These are phyloP conservation scores for Oidium heveae DNA, from an alignment of 2,329 filamentous ascomycete species.

Conservation along the genomic window DNA sequence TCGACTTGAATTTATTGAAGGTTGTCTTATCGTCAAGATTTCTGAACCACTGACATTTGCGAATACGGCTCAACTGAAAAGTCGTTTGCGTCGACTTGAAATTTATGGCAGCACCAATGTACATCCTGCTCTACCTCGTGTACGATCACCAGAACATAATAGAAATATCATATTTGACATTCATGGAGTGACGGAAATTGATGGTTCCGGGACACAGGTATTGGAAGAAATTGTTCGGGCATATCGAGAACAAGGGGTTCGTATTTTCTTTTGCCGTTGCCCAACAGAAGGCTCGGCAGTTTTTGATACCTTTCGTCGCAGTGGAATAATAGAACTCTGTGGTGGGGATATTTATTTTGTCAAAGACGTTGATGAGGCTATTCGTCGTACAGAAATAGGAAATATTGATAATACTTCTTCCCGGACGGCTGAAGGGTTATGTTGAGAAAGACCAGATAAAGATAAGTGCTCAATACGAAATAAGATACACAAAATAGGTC, in stretches of 20 bases:
- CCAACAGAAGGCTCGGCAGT: constrained; percentile 16
- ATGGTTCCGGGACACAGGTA: constrained; percentile 82
- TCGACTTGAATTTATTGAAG: constrained; percentile 66
- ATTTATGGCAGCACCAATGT: constrained; percentile 67
- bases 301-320: constrained; percentile 46
- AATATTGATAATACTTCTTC: background rate
- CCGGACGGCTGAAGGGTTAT: no score
- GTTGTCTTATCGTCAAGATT: constrained; percentile 89
- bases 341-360: constrained; percentile 63
- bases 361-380: constrained; percentile 56
- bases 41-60: constrained; percentile 91
- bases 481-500: no score
- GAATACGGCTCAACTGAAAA: constrained; percentile 82
- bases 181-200: constrained; percentile 84
- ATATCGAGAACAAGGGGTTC: constrained; percentile 53
- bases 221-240: constrained; percentile 64
- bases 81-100: constrained; percentile 58
- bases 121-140: constrained; percentile 65
- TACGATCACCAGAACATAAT: constrained; percentile 58
- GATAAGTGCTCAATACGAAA: no score
- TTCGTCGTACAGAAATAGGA: constrained; percentile 47
- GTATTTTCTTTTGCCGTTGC: constrained; percentile 46
- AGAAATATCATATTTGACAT: constrained; percentile 91
- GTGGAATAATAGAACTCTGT: constrained; percentile 63
- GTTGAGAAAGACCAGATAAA: no score